Conservation (phyloP, 108 stramenopile genomes). For the Hondaea fermentalgiana region DNA sequence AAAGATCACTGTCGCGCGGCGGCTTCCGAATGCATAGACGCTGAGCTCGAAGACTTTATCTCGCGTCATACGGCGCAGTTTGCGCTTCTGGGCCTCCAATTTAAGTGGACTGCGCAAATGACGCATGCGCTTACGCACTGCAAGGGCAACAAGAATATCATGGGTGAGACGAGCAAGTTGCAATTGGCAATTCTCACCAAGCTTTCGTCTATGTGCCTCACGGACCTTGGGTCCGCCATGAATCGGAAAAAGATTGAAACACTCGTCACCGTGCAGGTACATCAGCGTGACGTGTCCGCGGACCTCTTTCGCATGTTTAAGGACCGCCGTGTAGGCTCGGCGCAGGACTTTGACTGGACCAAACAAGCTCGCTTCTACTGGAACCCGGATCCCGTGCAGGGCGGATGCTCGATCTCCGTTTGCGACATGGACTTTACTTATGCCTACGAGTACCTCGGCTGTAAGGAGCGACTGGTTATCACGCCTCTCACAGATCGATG, state of each 20-base stretch:
- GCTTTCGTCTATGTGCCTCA: conserved; percentile 52
- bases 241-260: conserved; percentile 61
- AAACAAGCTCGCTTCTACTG: conserved; percentile 52
- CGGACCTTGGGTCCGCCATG: conserved; percentile 55
- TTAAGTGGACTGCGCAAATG: conserved; percentile 51
- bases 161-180: conserved; percentile 41
- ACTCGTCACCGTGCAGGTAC: conserved; percentile 55
- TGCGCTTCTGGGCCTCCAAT: conserved; percentile 54
- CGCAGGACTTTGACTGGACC: conserved; percentile 50
- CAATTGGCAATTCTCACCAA: conserved; percentile 37
- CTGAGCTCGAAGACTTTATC: conserved; percentile 44
- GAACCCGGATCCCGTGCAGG: neutral
- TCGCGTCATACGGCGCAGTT: conserved; percentile 48
- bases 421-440: conserved; percentile 53
- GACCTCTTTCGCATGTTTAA: conserved; percentile 36
- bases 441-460: conserved; percentile 45
- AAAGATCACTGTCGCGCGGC: conserved; percentile 43
- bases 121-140: conserved; percentile 44
- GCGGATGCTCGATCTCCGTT: conserved; percentile 32
- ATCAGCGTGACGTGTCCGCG: conserved; percentile 47
- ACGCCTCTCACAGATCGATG: conserved; percentile 57
- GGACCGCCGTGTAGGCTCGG: conserved; percentile 27
- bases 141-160: conserved; percentile 32
- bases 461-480: conserved; percentile 52
- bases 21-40: conserved; percentile 24